These are phyloP conservation scores for Apostasia shenzhenica DNA, from an alignment of 106 monocot species.

Conservation along the genomic window DNA sequence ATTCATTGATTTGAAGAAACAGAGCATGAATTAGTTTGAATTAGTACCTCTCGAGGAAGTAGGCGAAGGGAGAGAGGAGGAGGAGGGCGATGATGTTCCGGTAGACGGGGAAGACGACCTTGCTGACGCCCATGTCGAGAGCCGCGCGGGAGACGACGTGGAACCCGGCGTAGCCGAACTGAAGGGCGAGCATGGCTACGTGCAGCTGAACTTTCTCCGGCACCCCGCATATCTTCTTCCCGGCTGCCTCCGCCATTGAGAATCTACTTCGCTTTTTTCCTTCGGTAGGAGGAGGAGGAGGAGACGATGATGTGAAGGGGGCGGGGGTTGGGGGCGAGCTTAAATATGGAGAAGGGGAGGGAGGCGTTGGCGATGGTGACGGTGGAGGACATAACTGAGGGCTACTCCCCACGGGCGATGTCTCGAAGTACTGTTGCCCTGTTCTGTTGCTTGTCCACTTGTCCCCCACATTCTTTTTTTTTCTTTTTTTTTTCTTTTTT, in stretches of 20 bases:
- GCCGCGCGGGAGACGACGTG: slow-evolving; percentile 69
- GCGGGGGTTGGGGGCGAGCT: not conserved
- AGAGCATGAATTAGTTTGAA: not conserved
- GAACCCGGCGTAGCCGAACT: slow-evolving; percentile 79
- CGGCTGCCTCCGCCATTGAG: slow-evolving; percentile 24
- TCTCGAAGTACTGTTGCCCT: no score
- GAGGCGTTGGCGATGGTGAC: no score
- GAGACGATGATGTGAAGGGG: not conserved
- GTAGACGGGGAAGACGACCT: slow-evolving; percentile 71
- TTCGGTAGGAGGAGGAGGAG: not conserved
- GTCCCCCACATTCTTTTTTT: no score
- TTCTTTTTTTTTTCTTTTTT: no score
- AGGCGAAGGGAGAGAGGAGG: slow-evolving; percentile 70
- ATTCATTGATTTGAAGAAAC: not conserved
- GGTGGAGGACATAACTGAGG: no score
- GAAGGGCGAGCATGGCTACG: slow-evolving; percentile 56
- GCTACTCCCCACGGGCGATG: no score
- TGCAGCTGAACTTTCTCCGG: slow-evolving; percentile 74
- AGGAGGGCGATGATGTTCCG: slow-evolving; percentile 68
- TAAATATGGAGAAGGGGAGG: no score
- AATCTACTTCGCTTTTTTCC: not conserved
- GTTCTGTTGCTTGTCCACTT: no score
- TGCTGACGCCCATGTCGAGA: slow-evolving; percentile 82
- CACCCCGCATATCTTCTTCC: slow-evolving; percentile 45
- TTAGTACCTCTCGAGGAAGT: slow-evolving; percentile 72